Conservation (phyloP, 495 filamentous ascomycete species). For the Podospora pseudocomata region DNA sequence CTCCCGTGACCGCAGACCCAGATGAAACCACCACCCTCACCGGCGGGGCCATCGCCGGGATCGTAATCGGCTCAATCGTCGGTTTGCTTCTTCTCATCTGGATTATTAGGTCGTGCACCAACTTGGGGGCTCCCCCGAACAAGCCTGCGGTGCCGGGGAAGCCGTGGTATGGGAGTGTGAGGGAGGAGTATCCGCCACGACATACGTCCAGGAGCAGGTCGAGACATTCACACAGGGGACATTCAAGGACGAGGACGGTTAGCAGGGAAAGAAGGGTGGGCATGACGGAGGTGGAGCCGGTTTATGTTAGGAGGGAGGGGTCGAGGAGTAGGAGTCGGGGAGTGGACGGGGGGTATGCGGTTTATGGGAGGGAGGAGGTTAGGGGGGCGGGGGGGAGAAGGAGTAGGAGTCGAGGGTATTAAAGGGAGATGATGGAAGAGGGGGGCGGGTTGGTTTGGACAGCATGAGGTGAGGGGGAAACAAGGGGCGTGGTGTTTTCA, state of each 20-base stretch:
- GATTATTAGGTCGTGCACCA: constrained; percentile 45
- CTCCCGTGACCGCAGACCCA: background rate
- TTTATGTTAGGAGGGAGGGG: constrained; percentile 8
- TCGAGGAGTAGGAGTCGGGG: constrained; percentile 3
- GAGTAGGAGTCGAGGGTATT: constrained; percentile 13
- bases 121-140: constrained; percentile 34
- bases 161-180: constrained; percentile 32
- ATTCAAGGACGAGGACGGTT: background rate
- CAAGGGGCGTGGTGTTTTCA: too few species aligned
- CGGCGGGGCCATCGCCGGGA: constrained; percentile 57
- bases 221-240: constrained; percentile 15
- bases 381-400: constrained; percentile 1
- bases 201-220: constrained; percentile 5
- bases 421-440: background rate
- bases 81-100: constrained; percentile 54
- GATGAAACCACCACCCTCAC: constrained; percentile 37
- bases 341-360: constrained; percentile 5
- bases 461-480: too few species aligned
- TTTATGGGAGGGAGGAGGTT: constrained; percentile 11
- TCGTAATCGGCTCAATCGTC: constrained; percentile 56
- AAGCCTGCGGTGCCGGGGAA: constrained; percentile 11
- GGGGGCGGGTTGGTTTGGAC: background rate
- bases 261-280: background rate
- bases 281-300: constrained; percentile 3
- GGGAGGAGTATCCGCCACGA: constrained; percentile 18